A percentile compares a stretch with the other conserved stretches of the same genome.
These are phyloP conservation scores for Ophiostoma perfectum DNA, from an alignment of 2,329 filamentous ascomycete species.

Conservation along the genomic window DNA sequence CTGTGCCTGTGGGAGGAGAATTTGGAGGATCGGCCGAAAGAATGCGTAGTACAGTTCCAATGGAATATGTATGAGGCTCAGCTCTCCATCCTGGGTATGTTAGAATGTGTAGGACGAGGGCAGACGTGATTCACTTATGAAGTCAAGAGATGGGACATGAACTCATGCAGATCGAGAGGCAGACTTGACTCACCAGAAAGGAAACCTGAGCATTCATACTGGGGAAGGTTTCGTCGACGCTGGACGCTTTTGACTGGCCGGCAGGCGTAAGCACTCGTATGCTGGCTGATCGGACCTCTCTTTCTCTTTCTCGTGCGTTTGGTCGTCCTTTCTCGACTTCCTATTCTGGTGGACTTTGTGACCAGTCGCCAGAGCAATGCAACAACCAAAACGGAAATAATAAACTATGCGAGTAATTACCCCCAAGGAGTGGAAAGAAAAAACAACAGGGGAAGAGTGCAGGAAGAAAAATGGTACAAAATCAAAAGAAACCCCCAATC, in stretches of 20 bases:
- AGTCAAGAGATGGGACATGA: background rate
- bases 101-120: background rate
- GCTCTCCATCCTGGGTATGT: conserved; percentile 66
- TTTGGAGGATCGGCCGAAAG: conserved; percentile 77
- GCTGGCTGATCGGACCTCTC: background rate
- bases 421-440: too few relatives aligned
- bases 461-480: background rate
- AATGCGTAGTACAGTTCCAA: conserved; percentile 70
- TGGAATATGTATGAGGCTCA: conserved; percentile 87
- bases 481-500: background rate
- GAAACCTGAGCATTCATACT: conserved; percentile 54
- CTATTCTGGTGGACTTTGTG: too few relatives aligned
- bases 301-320: background rate
- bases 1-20: conserved; percentile 65
- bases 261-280: too few relatives aligned
- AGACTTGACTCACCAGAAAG: conserved; percentile 46
- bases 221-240: conserved; percentile 10
- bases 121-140: background rate
- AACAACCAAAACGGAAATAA: too few relatives aligned
- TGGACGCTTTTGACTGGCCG: background rate
- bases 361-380: too few relatives aligned
- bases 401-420: too few relatives aligned
- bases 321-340: too few relatives aligned
- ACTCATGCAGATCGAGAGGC: background rate
- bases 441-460: background rate